Evolutionary conservation across 129 eudicot genomes (phyloP), one percentile per base, ranked within the genome.

Genomic region (Chrysanthemum lavandulifolium): DNA sequence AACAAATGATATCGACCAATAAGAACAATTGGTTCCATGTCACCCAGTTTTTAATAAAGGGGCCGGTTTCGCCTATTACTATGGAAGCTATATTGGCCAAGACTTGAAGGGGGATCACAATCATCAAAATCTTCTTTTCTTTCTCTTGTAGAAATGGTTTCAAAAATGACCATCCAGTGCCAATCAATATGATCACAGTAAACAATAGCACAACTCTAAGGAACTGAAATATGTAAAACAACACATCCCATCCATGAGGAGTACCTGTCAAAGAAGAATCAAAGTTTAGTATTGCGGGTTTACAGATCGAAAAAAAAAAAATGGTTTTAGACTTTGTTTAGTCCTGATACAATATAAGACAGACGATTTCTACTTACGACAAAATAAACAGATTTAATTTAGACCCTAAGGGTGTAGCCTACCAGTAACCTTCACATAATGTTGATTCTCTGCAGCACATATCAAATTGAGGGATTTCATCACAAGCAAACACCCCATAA

Each of bases 81-180:
- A 81, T 27, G 12, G 71, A 79, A 2, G 88, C 85, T 1, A 81
- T 43, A 6, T 77, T 76, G 14, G 81, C 88, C 0, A 81, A 8
- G 18, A 81, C 74, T 65, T 84, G 86, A 13, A 84, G 79, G 7
- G 75, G 68, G 11, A 81, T 69, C 3, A 75, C 84, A 0, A 81
- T 61, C 67, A 55, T 57, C 16, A 87, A 48, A 0, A 76, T 51
- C 12, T 29, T 59, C 67, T 83, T 87, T 12, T 81, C 82, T 8
- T 54, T 70, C 1, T 73, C 79, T 58, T 73, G 82, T 3, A 87
- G 11, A 36, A 40, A 51, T 4, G 84, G 86, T 73, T 72, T 81
- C 65, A 73, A 12, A 56, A 81, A 76, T 1, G 82, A 81, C 88
- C 86, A 86, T 19, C 88, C 86, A 0, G 82, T 61, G 29, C 88